Percentiles rank a stretch among this genome's conserved stretches.
Conservation (phyloP, 768 basidiomycete species). For the Boletus subparvulus region DNA sequence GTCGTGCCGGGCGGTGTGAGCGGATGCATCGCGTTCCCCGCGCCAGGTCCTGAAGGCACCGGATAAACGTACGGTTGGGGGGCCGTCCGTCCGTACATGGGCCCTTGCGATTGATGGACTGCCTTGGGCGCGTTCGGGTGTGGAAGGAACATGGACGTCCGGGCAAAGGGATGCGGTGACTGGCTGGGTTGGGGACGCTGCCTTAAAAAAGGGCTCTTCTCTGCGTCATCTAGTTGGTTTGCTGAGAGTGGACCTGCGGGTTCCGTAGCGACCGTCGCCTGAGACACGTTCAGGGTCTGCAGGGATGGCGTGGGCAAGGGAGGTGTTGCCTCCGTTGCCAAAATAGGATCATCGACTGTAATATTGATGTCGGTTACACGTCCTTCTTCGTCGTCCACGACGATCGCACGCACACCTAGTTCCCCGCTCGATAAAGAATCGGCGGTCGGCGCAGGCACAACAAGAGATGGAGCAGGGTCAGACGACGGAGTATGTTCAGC, state of each 20-base stretch:
- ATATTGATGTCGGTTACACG: conserved; percentile 5
- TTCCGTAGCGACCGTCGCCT: conserved; percentile 18
- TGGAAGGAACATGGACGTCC: conserved; percentile 49
- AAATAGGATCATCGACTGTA: background rate
- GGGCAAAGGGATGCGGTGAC: conserved; percentile 27
- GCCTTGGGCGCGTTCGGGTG: conserved; percentile 56
- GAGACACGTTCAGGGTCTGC: conserved; percentile 14
- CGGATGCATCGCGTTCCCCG: background rate
- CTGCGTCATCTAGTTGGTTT: conserved; percentile 4
- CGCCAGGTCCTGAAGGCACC: conserved; percentile 5
- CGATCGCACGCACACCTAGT: conserved; percentile 9
- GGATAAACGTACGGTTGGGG: conserved; percentile 18
- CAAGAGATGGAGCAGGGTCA: background rate
- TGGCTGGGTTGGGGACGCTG: conserved; percentile 21
- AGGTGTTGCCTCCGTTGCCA: conserved; percentile 15
- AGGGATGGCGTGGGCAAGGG: background rate
- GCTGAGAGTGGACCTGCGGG: conserved; percentile 1
- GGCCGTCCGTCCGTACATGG: conserved; percentile 54
- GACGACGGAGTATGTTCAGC: conserved; percentile 1
- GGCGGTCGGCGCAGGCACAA: background rate
- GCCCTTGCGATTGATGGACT: conserved; percentile 38
- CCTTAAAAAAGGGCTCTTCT: conserved; percentile 26
- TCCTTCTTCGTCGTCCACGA: conserved; percentile 18
- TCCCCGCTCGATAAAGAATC: background rate
- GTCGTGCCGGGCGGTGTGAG: conserved; percentile 28